Conservation (phyloP, 1,284 basidiomycete species). For the Mixia osmundae region DNA sequence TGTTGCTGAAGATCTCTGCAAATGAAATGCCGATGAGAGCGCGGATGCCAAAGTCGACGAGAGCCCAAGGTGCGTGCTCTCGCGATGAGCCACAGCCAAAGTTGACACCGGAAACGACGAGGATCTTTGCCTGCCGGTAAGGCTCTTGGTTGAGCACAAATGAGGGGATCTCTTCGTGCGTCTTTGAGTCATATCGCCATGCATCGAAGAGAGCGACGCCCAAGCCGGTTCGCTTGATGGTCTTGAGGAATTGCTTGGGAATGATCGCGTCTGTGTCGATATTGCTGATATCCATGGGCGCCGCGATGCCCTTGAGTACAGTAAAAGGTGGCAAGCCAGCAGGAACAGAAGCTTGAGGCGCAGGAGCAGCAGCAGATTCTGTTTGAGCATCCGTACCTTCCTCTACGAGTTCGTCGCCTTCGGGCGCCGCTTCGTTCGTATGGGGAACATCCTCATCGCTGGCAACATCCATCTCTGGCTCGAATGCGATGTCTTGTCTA, state of each 20-base stretch:
- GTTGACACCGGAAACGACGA: constrained; percentile 74
- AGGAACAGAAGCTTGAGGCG: constrained; percentile 27
- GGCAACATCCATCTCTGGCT: constrained; percentile 17
- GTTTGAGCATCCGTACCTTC: constrained; percentile 7
- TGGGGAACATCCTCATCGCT: constrained; percentile 13
- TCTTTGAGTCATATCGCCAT: constrained; percentile 52
- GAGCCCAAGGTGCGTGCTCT: constrained; percentile 88
- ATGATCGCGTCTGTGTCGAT: constrained; percentile 96
- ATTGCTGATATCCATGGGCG: constrained; percentile 51
- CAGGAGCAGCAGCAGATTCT: constrained; percentile 3
- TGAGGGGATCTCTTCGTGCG: constrained; percentile 48
- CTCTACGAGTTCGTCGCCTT: constrained; percentile 19
- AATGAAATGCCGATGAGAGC: constrained; percentile 74
- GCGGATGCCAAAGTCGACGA: constrained; percentile 87
- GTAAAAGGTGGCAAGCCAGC: constrained; percentile 47
- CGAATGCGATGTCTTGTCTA: constrained; percentile 32
- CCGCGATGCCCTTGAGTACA: constrained; percentile 56
- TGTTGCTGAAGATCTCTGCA: constrained; percentile 62
- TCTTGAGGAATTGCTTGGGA: constrained; percentile 77
- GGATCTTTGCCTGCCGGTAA: constrained; percentile 53
- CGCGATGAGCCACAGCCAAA: constrained; percentile 81
- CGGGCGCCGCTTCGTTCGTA: constrained; percentile 16
- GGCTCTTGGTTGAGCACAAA: constrained; percentile 74
- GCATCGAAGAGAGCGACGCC: constrained; percentile 72
- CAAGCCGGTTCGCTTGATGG: constrained; percentile 74